These are phyloP conservation scores for Strobilomyces confusus DNA, from an alignment of 768 basidiomycete species.

Conservation along the genomic window DNA sequence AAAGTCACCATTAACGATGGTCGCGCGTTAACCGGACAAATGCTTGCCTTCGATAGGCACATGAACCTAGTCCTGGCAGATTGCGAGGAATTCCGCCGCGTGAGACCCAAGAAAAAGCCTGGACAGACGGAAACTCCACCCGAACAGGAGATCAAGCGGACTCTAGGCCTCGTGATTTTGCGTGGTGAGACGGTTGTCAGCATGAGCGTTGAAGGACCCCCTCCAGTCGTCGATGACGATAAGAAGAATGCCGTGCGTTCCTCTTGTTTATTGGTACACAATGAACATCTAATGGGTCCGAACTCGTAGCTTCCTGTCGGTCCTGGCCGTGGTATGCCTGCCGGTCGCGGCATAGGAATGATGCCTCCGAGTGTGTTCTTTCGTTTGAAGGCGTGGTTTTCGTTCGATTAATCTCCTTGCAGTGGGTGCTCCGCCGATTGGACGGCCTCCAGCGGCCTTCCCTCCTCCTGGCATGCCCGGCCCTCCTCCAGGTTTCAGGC, in stretches of 20 bases:
- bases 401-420: constrained; percentile 8
- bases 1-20: constrained; percentile 98
- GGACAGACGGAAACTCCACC: constrained; percentile 69
- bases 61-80: constrained; percentile 99
- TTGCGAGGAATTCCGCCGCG: constrained; percentile 94
- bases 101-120: constrained; percentile 87
- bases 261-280: constrained; percentile 2
- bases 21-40: constrained; percentile 92
- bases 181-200: constrained; percentile 96
- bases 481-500: constrained; percentile 80
- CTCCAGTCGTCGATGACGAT: constrained; percentile 86
- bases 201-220: constrained; percentile 91
- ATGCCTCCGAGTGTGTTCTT: constrained; percentile 70
- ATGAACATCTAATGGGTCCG: constrained; percentile 18
- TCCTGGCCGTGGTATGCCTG: constrained; percentile 93
- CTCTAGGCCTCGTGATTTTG: constrained; percentile 93
- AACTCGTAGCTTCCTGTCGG: constrained; percentile 69
- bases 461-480: constrained; percentile 78
- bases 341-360: constrained; percentile 96
- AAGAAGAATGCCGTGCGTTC: constrained; percentile 71
- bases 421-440: constrained; percentile 62
- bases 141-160: constrained; percentile 93
- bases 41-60: constrained; percentile 99
- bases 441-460: constrained; percentile 63
- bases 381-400: constrained; percentile 16